phyloP scores from a whole-genome alignment of 2,329 filamentous ascomycete genomes.

The Fragosphaeria purpurea region DNA sequence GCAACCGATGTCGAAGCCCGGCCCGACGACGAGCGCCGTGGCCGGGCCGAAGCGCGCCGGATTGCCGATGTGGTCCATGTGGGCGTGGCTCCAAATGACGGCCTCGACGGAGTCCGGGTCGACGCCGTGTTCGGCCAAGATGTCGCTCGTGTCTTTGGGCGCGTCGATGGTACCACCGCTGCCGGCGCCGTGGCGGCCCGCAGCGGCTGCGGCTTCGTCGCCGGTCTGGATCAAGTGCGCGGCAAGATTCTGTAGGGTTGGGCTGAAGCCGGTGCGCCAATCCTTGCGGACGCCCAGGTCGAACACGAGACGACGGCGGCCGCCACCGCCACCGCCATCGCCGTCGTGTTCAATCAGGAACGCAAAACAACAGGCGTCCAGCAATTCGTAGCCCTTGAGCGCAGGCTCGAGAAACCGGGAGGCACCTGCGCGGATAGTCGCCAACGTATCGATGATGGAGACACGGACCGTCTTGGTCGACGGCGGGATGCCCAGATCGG shows the following conservation, averaged over 20 bases:
- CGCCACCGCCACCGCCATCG: background rate
- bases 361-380: background rate
- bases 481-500: conserved; percentile 1
- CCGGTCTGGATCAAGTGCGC: background rate
- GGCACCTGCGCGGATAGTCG: background rate
- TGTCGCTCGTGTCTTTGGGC: conserved; percentile 2
- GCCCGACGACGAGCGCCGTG: conserved; percentile 27
- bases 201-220: too few species aligned
- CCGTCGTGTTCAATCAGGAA: conserved; percentile 6
- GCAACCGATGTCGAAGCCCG: conserved; percentile 18
- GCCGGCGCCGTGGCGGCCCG: background rate
- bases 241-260: background rate
- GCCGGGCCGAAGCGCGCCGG: conserved; percentile 31
- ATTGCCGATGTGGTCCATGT: conserved; percentile 40
- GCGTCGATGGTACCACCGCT: background rate
- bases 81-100: conserved; percentile 33
- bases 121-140: conserved; percentile 5
- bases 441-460: conserved; percentile 5
- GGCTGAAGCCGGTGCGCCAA: conserved; percentile 4
- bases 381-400: background rate
- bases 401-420: background rate
- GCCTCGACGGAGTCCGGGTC: conserved; percentile 10
- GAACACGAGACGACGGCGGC: conserved; percentile 3
- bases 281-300: conserved; percentile 7
- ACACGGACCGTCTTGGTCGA: conserved; percentile 6